These are phyloP conservation scores for Abrus precatorius DNA, from an alignment of 306 rosid species.

Conservation along the genomic window DNA sequence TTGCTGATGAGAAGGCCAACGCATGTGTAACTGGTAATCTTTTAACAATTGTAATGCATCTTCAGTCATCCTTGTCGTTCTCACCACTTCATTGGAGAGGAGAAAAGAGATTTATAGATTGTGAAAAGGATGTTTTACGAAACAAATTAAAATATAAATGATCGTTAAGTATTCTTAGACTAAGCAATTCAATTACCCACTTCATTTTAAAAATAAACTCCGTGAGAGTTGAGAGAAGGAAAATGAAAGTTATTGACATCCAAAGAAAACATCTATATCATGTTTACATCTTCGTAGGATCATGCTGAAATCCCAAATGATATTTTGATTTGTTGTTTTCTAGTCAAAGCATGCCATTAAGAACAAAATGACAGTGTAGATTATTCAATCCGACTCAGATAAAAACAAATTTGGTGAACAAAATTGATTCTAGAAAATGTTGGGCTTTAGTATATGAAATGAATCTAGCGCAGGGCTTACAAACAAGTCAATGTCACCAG, in stretches of 20 bases:
- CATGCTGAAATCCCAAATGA: too few species aligned
- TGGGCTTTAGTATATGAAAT: slow-evolving; percentile 32
- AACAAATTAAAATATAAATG: slow-evolving; percentile 8
- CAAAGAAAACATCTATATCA: not conserved
- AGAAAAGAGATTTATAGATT: not conserved
- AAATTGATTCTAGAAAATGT: not conserved
- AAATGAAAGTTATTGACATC: slow-evolving; percentile 33
- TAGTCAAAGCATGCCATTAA: not conserved
- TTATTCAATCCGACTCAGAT: not conserved
- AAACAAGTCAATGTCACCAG: slow-evolving; percentile 39
- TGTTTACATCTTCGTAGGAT: not conserved
- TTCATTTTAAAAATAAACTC: not conserved
- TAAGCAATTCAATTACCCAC: slow-evolving; percentile 30
- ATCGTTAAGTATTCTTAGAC: not conserved
- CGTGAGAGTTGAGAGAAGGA: slow-evolving; percentile 10
- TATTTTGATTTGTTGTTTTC: not conserved
- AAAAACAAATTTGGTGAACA: not conserved
- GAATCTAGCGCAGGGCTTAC: not conserved
- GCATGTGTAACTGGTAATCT: not conserved
- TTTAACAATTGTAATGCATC: not conserved
- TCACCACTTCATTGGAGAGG: not conserved
- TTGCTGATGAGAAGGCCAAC: too few species aligned
- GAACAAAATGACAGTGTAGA: not conserved
- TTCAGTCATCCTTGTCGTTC: slow-evolving; percentile 3
- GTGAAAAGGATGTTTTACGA: slow-evolving; percentile 49